Conservation (phyloP, 257 asterid genomes). For the Lavandula angustifolia region DNA sequence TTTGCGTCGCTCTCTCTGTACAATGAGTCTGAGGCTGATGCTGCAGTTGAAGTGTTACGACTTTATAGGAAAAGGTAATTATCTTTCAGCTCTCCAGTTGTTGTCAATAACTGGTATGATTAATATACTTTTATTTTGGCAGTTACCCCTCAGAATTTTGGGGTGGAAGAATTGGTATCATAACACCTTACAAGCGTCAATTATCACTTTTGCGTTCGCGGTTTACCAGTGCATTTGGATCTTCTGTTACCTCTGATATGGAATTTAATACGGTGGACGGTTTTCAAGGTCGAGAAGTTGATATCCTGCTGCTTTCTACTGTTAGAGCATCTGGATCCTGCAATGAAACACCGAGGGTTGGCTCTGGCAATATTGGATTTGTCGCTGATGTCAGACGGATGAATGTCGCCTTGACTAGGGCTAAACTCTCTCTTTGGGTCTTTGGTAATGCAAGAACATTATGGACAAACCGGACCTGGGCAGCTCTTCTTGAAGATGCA, state of each 20-base stretch:
- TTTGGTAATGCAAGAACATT: constrained; percentile 84
- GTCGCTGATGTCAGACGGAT: constrained; percentile 98
- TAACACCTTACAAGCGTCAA: constrained; percentile 89
- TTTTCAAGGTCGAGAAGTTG: constrained; percentile 98
- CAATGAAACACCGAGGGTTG: constrained; percentile 39
- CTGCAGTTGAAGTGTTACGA: constrained; percentile 80
- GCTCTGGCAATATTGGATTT: constrained; percentile 72
- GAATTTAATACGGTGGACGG: constrained; percentile 98
- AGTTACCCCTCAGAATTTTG: constrained; percentile 81
- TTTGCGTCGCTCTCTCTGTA: constrained; percentile 68
- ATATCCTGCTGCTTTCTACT: constrained; percentile 84
- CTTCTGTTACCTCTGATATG: constrained; percentile 73
- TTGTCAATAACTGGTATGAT: constrained; percentile 29
- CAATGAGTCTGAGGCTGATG: constrained; percentile 91
- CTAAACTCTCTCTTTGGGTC: constrained; percentile 83
- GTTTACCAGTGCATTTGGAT: constrained; percentile 82
- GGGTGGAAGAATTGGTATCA: constrained; percentile 81
- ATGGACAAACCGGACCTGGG: constrained; percentile 74
- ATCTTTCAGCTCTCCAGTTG: constrained; percentile 25
- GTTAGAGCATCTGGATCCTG: constrained; percentile 81
- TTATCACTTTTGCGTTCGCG: constrained; percentile 77
- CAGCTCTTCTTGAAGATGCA: constrained; percentile 81
- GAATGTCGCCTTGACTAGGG: constrained; percentile 99
- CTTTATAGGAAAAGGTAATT: constrained; percentile 69
- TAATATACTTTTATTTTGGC: constrained; percentile 33